Evolutionary conservation across 768 basidiomycete species (phyloP).

Genomic region (Cystobasidium tubakii): DNA sequence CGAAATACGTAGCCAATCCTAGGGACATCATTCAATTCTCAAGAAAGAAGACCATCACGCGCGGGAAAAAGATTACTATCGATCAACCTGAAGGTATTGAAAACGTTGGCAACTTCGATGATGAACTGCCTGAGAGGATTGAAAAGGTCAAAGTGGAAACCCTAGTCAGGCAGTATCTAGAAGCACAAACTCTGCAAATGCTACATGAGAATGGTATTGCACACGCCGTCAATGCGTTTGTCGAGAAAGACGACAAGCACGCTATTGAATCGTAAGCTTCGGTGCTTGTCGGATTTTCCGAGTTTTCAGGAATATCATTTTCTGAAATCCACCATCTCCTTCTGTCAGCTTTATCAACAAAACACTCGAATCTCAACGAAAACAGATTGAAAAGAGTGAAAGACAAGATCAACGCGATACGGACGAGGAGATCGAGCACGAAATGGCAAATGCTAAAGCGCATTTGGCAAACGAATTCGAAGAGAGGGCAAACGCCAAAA

Average conservation of each 20-base stretch:
- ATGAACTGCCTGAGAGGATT: conserved; percentile 55
- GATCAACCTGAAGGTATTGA: conserved; percentile 74
- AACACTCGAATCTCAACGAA: conserved; percentile 47
- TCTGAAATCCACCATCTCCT: neutral
- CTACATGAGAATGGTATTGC: conserved; percentile 84
- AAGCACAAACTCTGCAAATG: conserved; percentile 86
- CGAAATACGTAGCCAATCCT: conserved; percentile 84
- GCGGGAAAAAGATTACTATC: conserved; percentile 57
- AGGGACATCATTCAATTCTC: conserved; percentile 87
- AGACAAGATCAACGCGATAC: conserved; percentile 49
- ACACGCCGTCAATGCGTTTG: conserved; percentile 88
- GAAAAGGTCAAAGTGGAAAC: conserved; percentile 76
- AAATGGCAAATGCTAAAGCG: conserved; percentile 49
- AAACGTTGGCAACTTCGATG: conserved; percentile 60
- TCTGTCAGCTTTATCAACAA: conserved; percentile 50
- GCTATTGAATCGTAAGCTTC: conserved; percentile 56
- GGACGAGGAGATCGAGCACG: conserved; percentile 47
- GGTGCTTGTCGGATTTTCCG: neutral
- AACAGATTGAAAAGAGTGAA: conserved; percentile 42
- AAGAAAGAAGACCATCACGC: conserved; percentile 64
- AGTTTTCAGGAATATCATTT: too few relatives aligned
- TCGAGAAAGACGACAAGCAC: conserved; percentile 94
- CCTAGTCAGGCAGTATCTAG: conserved; percentile 83
- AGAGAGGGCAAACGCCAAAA: conserved; percentile 23
- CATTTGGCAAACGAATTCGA: conserved; percentile 43